Evolutionary conservation across 2,329 filamentous ascomycete species (phyloP).

Genomic region (Alternaria longipes): DNA sequence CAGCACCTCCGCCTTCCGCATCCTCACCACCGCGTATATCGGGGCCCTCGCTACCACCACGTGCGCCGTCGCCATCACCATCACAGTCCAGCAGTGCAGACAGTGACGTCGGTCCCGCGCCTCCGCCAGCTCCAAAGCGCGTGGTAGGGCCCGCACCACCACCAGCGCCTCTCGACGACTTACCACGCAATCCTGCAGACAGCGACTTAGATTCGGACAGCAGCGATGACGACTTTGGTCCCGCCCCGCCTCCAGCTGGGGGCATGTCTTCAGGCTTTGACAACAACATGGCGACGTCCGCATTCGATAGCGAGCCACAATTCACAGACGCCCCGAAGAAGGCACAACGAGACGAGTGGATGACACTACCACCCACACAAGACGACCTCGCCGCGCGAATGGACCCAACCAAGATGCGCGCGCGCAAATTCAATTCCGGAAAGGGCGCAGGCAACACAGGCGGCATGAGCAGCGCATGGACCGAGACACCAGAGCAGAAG

Average conservation of each 20-base stretch:
- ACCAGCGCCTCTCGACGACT: slow-evolving; percentile 59
- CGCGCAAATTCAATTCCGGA: slow-evolving; percentile 81
- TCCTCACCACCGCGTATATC: slow-evolving; percentile 51
- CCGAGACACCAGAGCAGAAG: slow-evolving; percentile 90
- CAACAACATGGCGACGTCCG: slow-evolving; percentile 28
- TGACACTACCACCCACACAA: slow-evolving; percentile 61
- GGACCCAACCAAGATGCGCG: slow-evolving; percentile 84
- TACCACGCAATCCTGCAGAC: slow-evolving; percentile 51
- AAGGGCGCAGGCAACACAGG: slow-evolving; percentile 63
- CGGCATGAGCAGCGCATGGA: slow-evolving; percentile 76
- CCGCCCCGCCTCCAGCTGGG: slow-evolving; percentile 52
- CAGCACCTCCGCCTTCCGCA: slow-evolving; percentile 61
- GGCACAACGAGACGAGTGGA: slow-evolving; percentile 76
- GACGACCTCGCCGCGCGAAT: slow-evolving; percentile 66
- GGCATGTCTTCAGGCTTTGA: slow-evolving; percentile 27
- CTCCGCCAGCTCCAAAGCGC: slow-evolving; percentile 57
- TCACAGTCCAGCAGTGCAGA: slow-evolving; percentile 38
- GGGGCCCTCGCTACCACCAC: slow-evolving; percentile 63
- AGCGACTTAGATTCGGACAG: slow-evolving; percentile 48
- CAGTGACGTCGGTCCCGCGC: slow-evolving; percentile 45
- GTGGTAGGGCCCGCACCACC: slow-evolving; percentile 64
- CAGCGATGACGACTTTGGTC: slow-evolving; percentile 58
- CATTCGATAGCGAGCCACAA: slow-evolving; percentile 45
- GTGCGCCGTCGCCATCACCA: slow-evolving; percentile 44
- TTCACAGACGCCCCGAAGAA: slow-evolving; percentile 51